phyloP scores from a whole-genome alignment of 2,329 filamentous ascomycete genomes.

The Tricladium varicosporioides region DNA sequence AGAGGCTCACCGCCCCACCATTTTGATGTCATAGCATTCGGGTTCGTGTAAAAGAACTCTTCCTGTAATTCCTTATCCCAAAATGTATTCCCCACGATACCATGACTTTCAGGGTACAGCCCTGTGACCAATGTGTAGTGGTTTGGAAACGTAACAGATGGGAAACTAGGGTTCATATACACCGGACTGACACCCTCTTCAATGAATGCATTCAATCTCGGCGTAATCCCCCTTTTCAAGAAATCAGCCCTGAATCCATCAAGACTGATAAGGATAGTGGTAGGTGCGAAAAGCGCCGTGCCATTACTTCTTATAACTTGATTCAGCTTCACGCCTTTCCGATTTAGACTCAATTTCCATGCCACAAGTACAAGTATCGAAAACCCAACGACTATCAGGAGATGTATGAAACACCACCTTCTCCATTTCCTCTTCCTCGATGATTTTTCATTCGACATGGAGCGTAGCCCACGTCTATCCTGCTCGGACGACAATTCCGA shows the following conservation, averaged over 20 bases:
- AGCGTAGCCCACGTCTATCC: slow-evolving; percentile 50
- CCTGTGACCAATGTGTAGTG: slow-evolving; percentile 94
- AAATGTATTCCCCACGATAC: slow-evolving; percentile 90
- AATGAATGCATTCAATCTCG: slow-evolving; percentile 72
- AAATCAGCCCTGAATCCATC: slow-evolving; percentile 96
- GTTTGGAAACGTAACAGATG: slow-evolving; percentile 94
- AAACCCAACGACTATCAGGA: slow-evolving; percentile 51
- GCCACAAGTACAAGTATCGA: slow-evolving; percentile 54
- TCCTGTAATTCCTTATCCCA: slow-evolving; percentile 77
- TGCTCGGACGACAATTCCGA: slow-evolving; percentile 58
- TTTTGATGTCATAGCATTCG: slow-evolving; percentile 71
- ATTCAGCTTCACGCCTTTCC: slow-evolving; percentile 35
- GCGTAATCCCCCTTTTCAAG: slow-evolving; percentile 77
- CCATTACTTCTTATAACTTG: slow-evolving; percentile 66
- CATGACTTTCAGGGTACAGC: slow-evolving; percentile 87
- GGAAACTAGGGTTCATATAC: slow-evolving; percentile 94
- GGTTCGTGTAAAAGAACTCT: slow-evolving; percentile 87
- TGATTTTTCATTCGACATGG: slow-evolving; percentile 44
- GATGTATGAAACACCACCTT: slow-evolving; percentile 53
- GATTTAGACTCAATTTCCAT: slow-evolving; percentile 55
- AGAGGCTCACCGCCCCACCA: slow-evolving; percentile 97
- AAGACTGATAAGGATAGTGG: slow-evolving; percentile 88
- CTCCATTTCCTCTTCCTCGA: slow-evolving; percentile 52
- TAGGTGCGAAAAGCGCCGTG: slow-evolving; percentile 83
- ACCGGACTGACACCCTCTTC: slow-evolving; percentile 81